These are phyloP conservation scores for Lepidopterella palustris DNA, from an alignment of 495 filamentous ascomycete species.

Conservation along the genomic window DNA sequence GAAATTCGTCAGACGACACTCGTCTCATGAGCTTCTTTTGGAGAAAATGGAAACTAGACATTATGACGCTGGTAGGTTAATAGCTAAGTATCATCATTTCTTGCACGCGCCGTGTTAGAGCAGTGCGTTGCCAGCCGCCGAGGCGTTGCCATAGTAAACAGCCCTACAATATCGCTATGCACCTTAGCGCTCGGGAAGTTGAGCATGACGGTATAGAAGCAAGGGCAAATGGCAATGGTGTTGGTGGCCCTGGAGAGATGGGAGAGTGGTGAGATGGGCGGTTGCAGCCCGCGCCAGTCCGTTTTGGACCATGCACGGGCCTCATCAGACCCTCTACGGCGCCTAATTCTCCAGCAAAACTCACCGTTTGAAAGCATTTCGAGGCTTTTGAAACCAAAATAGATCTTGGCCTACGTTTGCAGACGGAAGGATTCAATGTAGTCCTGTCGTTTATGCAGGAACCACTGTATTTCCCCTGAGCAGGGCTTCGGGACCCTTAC, in stretches of 20 bases:
- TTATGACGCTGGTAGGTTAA: conserved; percentile 14
- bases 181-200: conserved; percentile 3
- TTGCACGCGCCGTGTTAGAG: conserved; percentile 19
- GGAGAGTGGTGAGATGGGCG: not conserved
- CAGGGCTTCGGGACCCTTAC: too few relatives aligned
- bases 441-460: not conserved
- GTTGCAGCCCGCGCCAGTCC: not conserved
- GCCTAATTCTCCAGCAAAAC: not conserved
- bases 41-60: conserved; percentile 3
- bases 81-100: conserved; percentile 20
- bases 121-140: conserved; percentile 24
- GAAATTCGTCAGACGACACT: conserved; percentile 25
- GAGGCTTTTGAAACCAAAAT: not conserved
- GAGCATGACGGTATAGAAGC: not conserved
- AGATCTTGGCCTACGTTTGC: not conserved
- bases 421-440: not conserved
- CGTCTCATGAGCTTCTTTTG: conserved; percentile 23
- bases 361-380: not conserved
- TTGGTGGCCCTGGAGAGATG: not conserved
- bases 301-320: not conserved
- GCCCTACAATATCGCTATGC: not conserved
- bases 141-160: conserved; percentile 15
- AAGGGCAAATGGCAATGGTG: not conserved
- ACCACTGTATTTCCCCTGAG: too few relatives aligned
- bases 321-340: not conserved